These are phyloP conservation scores for Globisporangium sylvaticum DNA, from an alignment of 352 stramenopile species.

Conservation along the genomic window DNA sequence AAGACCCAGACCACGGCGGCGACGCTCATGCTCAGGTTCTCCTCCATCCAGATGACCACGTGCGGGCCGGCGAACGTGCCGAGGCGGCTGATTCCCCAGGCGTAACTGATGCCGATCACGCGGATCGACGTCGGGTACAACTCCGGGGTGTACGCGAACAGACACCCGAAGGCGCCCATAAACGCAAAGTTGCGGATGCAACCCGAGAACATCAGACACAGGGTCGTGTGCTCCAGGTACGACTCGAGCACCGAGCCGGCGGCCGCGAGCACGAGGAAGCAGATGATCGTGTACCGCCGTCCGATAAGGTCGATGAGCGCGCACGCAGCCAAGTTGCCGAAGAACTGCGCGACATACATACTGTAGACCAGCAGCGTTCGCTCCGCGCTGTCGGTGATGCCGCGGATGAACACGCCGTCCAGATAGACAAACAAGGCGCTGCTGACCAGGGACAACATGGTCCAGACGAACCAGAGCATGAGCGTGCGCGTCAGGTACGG, in stretches of 20 bases:
- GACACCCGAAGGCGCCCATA: slow-evolving; percentile 18
- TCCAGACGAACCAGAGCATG: slow-evolving; percentile 6
- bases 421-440: not conserved
- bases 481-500: slow-evolving; percentile 9
- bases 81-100: slow-evolving; percentile 16
- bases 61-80: slow-evolving; percentile 17
- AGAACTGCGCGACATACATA: slow-evolving; percentile 1
- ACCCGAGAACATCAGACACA: slow-evolving; percentile 1
- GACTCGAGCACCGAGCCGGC: not conserved
- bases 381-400: not conserved
- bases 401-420: not conserved
- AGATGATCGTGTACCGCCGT: not conserved
- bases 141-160: slow-evolving; percentile 27
- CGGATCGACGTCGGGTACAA: slow-evolving; percentile 22
- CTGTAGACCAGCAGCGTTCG: not conserved
- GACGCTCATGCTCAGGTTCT: not conserved
- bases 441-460: not conserved
- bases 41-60: not conserved
- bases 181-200: slow-evolving; percentile 4
- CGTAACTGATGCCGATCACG: slow-evolving; percentile 15
- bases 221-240: not conserved
- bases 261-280: not conserved
- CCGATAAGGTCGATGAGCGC: slow-evolving; percentile 6
- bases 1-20: not conserved
- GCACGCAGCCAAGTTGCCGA: not conserved